Evolutionary conservation across 1,139 yeast species (phyloP).

Genomic region (Hanseniaspora sp.): DNA sequence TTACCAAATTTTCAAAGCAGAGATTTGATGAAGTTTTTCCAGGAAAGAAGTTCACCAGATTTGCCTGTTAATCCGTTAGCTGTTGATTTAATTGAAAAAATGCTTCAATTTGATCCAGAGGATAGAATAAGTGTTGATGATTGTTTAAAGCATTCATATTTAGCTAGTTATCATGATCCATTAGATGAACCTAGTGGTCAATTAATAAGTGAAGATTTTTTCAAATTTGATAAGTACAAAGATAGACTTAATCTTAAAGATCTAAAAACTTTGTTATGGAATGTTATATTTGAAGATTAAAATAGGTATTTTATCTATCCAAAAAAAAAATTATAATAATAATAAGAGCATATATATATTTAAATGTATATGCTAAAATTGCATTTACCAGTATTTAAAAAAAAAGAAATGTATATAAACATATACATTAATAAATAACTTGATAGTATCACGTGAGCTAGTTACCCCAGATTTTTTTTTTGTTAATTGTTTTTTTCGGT

Average conservation of each 20-base stretch:
- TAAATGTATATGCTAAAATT: no score
- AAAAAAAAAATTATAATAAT: not conserved
- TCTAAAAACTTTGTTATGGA: slow-evolving; percentile 57
- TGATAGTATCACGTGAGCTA: no score
- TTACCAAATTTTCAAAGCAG: slow-evolving; percentile 10
- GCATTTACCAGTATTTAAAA: no score
- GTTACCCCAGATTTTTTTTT: no score
- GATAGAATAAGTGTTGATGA: slow-evolving; percentile 69
- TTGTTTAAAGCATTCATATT: slow-evolving; percentile 74
- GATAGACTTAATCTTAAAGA: slow-evolving; percentile 60
- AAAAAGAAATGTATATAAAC: no score
- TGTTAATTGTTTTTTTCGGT: no score
- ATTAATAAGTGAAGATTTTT: slow-evolving; percentile 65
- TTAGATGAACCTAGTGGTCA: slow-evolving; percentile 70
- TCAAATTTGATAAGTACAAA: slow-evolving; percentile 69
- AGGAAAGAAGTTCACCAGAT: slow-evolving; percentile 42
- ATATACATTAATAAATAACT: no score
- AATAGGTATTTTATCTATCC: no score
- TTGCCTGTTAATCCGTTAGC: slow-evolving; percentile 49
- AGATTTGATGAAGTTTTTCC: slow-evolving; percentile 46
- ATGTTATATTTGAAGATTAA: slow-evolving; percentile 35
- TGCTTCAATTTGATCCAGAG: slow-evolving; percentile 70
- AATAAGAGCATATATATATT: no score
- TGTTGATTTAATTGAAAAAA: slow-evolving; percentile 59
- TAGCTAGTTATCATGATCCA: slow-evolving; percentile 68